phyloP scores from a whole-genome alignment of 2,329 filamentous ascomycete species.

The Cordyceps tenuipes region DNA sequence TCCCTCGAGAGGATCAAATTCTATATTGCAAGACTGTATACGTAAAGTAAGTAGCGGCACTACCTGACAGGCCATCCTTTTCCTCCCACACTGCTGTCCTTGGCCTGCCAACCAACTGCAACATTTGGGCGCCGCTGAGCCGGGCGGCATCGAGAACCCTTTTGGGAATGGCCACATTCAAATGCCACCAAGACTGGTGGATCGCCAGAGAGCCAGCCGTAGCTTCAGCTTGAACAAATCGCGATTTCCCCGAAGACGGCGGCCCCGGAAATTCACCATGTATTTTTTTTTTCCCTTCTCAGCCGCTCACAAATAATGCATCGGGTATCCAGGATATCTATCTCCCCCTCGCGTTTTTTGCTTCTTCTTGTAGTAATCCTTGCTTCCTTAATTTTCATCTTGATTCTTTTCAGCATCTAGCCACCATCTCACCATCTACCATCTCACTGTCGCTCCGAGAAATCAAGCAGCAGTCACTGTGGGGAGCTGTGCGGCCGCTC shows the following conservation, averaged over 20 bases:
- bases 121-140: background rate
- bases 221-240: background rate
- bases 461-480: background rate
- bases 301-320: background rate
- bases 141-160: constrained; percentile 9
- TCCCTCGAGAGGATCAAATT: too few species aligned
- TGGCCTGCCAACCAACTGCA: background rate
- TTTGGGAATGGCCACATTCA: background rate
- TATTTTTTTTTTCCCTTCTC: background rate
- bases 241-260: too few species aligned
- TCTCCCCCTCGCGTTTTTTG: too few species aligned
- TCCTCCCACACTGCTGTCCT: background rate
- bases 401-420: background rate
- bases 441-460: background rate
- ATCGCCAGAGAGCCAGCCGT: background rate
- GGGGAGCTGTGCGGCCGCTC: background rate
- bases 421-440: background rate
- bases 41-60: too few species aligned
- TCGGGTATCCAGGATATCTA: background rate
- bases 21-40: too few species aligned
- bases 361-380: background rate
- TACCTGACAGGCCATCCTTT: too few species aligned
- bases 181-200: background rate
- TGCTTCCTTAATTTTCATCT: background rate
- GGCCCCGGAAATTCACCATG: background rate